Base-by-base conservation (phyloP, 108 stramenopile genomes). In the Conticribra weissflogii region DNA sequence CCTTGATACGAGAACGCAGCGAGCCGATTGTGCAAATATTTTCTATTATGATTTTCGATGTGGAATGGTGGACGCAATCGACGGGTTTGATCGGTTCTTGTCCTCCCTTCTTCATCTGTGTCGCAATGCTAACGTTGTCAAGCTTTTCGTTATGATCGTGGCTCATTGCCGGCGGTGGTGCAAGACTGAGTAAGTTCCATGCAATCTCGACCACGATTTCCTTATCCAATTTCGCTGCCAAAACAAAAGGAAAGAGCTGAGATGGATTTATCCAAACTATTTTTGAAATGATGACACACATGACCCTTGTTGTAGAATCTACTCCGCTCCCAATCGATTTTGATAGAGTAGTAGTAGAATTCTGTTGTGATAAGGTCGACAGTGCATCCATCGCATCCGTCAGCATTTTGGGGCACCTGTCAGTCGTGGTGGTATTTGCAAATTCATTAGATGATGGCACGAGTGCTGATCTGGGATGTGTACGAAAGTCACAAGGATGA, bases 371-470 rank as follows among this genome's bases (percentile, higher is more conserved):
- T 8, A 48, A 59, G 31, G 50, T 54, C 2, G 15, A 22, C 9
- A 69, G 57, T 50, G 68, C 68, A 32, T 69, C 68, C 14, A 69
- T 47, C 30, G 49, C 33, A 25, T 59, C 46, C 49, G 21, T 48
- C 14, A 59, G 50, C 0, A 36, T 34, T 33, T 51, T 41, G 24
- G 41, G 59, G 24, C 44, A 24, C 44, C 8, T 44, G 18, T 22
- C 7, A n/a, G 41, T 30, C 8, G 29, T 2, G 44, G 14, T 16
- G 3, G 1, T 2, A 12, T 2, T 44, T 44, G 44, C 2, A 51
- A 21, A 69, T 30, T 48, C 46, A 29, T 54, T 41, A 49, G 36
- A 41, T 12, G 14, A 29, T 45, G 65, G 41, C 54, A 17, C 41
- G 22, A 66, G 33, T 41, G 45, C 5, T 46, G 65, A 66, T 45